phyloP scores from a whole-genome alignment of 495 filamentous ascomycete species.

The Aspergillus affinis region DNA sequence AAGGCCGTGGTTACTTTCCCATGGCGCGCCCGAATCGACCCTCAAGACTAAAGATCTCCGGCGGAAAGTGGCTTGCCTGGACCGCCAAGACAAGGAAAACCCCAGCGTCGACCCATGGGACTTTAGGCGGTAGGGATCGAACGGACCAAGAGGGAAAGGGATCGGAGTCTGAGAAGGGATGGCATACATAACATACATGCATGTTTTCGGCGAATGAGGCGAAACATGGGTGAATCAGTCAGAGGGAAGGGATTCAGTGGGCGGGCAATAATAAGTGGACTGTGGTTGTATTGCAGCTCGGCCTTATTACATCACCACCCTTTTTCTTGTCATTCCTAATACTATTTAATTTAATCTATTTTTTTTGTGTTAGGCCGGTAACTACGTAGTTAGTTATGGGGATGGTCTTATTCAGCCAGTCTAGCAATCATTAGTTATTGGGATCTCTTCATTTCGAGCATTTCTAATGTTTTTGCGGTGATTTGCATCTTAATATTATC shows the following conservation, averaged over 20 bases:
- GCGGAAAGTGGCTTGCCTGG: conserved; percentile 8
- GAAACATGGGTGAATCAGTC: background rate
- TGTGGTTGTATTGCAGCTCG: background rate
- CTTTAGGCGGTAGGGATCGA: background rate
- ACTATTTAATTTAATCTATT: background rate
- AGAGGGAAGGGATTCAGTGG: background rate
- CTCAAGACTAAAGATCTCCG: background rate
- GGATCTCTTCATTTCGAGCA: background rate
- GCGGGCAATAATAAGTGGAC: background rate
- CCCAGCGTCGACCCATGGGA: too few species aligned
- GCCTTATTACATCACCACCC: background rate
- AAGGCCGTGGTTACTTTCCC: background rate
- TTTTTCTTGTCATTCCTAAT: background rate
- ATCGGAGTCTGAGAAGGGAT: background rate
- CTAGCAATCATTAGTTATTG: background rate
- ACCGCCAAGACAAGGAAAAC: conserved; percentile 11
- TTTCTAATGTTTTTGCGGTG: background rate
- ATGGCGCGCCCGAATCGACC: background rate
- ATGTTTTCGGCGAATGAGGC: background rate
- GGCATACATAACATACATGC: background rate
- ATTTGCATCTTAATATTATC: too few species aligned
- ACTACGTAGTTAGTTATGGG: too few species aligned
- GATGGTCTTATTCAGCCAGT: background rate
- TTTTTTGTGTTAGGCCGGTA: background rate
- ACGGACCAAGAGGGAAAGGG: background rate